Percentiles rank a stretch among this genome's conserved stretches.
Evolutionary conservation across 1,284 basidiomycete species (phyloP).

Genomic region (Ustilago trichophora): DNA sequence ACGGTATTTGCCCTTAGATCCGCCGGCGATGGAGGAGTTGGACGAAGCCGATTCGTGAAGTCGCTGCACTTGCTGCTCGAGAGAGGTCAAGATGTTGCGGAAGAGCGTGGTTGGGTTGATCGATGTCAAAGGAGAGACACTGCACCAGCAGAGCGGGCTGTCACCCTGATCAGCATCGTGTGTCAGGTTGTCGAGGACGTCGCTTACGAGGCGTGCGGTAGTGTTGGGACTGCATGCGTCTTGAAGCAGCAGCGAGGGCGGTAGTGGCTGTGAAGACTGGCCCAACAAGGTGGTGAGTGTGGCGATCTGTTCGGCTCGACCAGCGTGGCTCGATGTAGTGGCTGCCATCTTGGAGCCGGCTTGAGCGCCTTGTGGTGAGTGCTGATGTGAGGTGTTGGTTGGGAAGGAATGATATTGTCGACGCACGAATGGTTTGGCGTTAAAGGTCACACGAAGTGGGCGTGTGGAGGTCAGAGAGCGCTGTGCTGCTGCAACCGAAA

Average conservation of each 20-base stretch:
- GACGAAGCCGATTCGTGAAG: neutral
- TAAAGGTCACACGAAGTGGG: too few relatives aligned
- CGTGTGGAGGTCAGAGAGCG: too few relatives aligned
- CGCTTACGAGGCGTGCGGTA: constrained; percentile 29
- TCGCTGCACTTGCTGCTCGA: constrained; percentile 20
- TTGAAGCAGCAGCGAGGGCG: constrained; percentile 35
- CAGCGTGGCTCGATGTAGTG: constrained; percentile 5
- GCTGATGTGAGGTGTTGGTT: neutral
- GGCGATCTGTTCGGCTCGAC: constrained; percentile 22
- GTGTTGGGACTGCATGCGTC: constrained; percentile 47
- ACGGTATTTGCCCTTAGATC: constrained; percentile 19
- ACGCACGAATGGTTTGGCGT: too few relatives aligned
- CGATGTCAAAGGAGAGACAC: constrained; percentile 37
- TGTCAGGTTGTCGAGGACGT: constrained; percentile 13
- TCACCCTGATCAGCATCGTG: neutral
- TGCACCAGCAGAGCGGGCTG: constrained; percentile 16
- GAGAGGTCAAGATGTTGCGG: constrained; percentile 30
- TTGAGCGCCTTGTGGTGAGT: neutral
- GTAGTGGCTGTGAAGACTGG: constrained; percentile 25
- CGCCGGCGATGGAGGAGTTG: constrained; percentile 4
- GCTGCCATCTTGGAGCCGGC: constrained; percentile 2
- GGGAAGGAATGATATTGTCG: too few relatives aligned
- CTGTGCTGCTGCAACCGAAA: too few relatives aligned
- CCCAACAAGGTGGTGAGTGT: constrained; percentile 24
- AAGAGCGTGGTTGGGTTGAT: constrained; percentile 41